Evolutionary conservation across 306 rosid species (phyloP), one percentile per base, ranked within the genome.

Genomic region (Lathyrus tuberosus): DNA sequence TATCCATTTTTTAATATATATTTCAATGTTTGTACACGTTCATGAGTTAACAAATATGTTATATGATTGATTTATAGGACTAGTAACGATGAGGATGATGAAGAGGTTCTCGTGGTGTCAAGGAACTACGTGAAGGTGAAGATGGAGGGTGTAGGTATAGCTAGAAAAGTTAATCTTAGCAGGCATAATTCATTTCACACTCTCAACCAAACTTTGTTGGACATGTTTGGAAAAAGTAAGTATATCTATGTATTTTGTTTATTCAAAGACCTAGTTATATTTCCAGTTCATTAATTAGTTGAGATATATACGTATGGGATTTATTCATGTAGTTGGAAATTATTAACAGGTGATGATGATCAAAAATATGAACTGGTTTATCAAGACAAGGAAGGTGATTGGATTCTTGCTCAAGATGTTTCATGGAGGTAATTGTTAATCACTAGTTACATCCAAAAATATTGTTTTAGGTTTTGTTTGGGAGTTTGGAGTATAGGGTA

Each of bases 91-190:
- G 88, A 60, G 10, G 72, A 80, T 2, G 82, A 76, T 4, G 82
- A 14, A 54, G 84, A 79, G 47, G 82, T 24, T 31, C 6, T 77
- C 13, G 86, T 48, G 24, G 24, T 7, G 4, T 52, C n/a, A 20
- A 24, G 61, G 37, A 54, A 54, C 24, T 54, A 78, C 65, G 92
- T 94, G 43, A 94, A 94, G 79, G 96, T 90, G 75, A 90, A 85
- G 83, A 90, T 94, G 98, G 98, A 94, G 41, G 98, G 98, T 53
- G 86, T 84, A 9, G 92, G 85, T 35, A 94, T 94, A 6, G 96
- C 86, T 7, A 73, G 98, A 66, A 94, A 94, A 78, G 65, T 94
- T 64, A 86, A 94, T 78, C 74, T 94, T 0, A 46, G 65, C 42
- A 59, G 42, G 70, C 86, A 94, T 40, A 78, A 69, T 30, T 82